These are phyloP conservation scores for Fusarium goolgardi DNA, from an alignment of 2,329 filamentous ascomycete species.

Conservation along the genomic window DNA sequence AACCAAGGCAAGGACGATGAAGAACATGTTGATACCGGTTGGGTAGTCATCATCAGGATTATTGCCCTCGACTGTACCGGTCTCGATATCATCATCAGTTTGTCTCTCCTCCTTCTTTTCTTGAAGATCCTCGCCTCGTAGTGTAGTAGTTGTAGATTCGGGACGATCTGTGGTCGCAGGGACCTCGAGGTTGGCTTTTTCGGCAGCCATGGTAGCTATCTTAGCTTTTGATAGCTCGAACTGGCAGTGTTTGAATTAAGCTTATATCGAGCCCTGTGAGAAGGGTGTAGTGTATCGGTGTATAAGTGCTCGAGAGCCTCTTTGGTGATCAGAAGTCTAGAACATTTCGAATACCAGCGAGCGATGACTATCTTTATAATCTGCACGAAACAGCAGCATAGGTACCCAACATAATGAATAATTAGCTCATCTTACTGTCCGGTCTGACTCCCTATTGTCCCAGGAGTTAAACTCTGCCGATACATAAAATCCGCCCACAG, in stretches of 20 bases:
- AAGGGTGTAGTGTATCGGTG: slow-evolving; percentile 3
- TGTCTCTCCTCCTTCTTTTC: slow-evolving; percentile 47
- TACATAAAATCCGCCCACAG: slow-evolving; percentile 39
- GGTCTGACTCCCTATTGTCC: slow-evolving; percentile 12
- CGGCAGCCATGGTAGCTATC: slow-evolving; percentile 26
- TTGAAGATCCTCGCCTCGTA: slow-evolving; percentile 46
- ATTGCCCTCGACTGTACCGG: slow-evolving; percentile 38
- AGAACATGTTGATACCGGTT: slow-evolving; percentile 52
- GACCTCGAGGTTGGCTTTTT: slow-evolving; percentile 39
- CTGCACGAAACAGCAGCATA: slow-evolving; percentile 2
- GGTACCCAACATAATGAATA: neutral
- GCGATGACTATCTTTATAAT: slow-evolving; percentile 40
- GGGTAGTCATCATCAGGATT: slow-evolving; percentile 54
- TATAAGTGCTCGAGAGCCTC: slow-evolving; percentile 18
- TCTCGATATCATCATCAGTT: slow-evolving; percentile 37
- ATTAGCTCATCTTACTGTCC: slow-evolving; percentile 19
- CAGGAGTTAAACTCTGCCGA: slow-evolving; percentile 36
- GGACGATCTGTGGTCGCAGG: slow-evolving; percentile 40
- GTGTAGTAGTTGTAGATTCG: slow-evolving; percentile 48
- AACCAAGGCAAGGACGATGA: slow-evolving; percentile 60
- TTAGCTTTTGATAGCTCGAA: neutral
- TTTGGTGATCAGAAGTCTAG: slow-evolving; percentile 21
- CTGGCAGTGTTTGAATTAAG: slow-evolving; percentile 15
- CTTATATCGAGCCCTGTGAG: slow-evolving; percentile 19
- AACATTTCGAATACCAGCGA: slow-evolving; percentile 20